phyloP scores from a whole-genome alignment of 306 rosid species.

The Hylodesmum podocarpum region DNA sequence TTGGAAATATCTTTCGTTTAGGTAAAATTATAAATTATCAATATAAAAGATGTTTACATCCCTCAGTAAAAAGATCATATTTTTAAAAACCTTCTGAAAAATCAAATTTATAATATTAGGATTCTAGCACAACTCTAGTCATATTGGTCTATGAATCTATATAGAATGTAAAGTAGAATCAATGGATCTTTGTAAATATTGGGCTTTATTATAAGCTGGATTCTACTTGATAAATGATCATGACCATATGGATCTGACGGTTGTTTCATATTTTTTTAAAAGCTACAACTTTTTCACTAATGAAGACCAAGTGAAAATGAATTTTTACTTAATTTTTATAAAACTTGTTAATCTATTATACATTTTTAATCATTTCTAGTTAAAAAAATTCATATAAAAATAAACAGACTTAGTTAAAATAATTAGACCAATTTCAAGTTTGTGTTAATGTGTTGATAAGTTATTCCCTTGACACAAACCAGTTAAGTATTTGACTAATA shows the following conservation, averaged over 20 bases:
- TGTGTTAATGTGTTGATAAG: background rate
- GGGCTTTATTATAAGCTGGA: background rate
- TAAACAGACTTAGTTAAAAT: background rate
- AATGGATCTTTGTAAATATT: background rate
- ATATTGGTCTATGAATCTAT: background rate
- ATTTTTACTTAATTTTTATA: background rate
- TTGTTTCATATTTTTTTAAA: background rate
- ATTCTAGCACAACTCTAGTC: background rate
- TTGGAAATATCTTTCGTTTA: background rate
- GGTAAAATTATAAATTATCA: background rate
- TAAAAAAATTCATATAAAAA: background rate
- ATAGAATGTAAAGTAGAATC: background rate
- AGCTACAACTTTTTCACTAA: background rate
- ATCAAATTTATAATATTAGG: background rate
- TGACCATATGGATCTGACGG: background rate
- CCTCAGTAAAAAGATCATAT: background rate
- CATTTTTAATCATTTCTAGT: background rate
- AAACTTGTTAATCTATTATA: background rate
- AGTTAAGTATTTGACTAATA: background rate
- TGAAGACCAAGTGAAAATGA: background rate
- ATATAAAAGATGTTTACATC: background rate
- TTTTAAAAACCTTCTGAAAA: background rate
- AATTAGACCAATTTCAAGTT: background rate
- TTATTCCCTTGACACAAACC: conserved; percentile 16
- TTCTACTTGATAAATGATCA: background rate